These are phyloP conservation scores for Pythium scleroteichum DNA, from an alignment of 352 stramenopile species.

Conservation along the genomic window DNA sequence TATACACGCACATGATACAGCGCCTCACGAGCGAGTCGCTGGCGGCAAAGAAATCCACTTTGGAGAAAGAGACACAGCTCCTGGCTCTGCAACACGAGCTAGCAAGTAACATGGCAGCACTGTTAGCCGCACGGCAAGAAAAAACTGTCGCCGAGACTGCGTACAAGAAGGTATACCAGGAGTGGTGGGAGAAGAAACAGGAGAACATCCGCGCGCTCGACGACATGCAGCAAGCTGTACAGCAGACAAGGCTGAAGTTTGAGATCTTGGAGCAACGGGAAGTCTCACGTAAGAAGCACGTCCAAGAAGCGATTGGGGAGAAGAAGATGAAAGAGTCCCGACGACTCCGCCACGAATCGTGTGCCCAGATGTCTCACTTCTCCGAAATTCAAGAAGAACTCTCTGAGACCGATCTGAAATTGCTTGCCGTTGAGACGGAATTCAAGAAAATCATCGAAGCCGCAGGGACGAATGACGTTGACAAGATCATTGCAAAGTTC, in stretches of 20 bases:
- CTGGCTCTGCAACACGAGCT: constrained; percentile 58
- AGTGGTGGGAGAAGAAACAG: constrained; percentile 75
- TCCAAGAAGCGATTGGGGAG: constrained; percentile 67
- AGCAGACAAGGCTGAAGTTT: constrained; percentile 70
- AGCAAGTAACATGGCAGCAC: constrained; percentile 43
- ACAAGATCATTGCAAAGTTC: constrained; percentile 84
- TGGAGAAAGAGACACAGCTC: constrained; percentile 66
- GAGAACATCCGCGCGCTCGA: constrained; percentile 71
- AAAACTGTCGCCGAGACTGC: constrained; percentile 62
- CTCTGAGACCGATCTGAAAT: constrained; percentile 64
- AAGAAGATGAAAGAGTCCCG: constrained; percentile 71
- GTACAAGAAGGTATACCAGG: constrained; percentile 67
- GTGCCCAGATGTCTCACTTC: constrained; percentile 74
- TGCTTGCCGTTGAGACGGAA: constrained; percentile 67
- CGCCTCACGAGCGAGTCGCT: constrained; percentile 62
- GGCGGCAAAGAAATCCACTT: constrained; percentile 59
- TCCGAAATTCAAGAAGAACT: constrained; percentile 81
- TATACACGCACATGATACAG: constrained; percentile 87
- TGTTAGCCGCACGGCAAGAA: constrained; percentile 66
- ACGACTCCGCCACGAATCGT: constrained; percentile 72
- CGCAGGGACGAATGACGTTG: constrained; percentile 73
- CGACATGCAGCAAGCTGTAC: constrained; percentile 74
- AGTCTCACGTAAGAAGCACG: constrained; percentile 71
- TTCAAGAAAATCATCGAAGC: constrained; percentile 79
- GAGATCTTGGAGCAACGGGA: constrained; percentile 79